These are phyloP conservation scores for Solanum rostratum DNA, from an alignment of 257 asterid genomes.

Conservation along the genomic window DNA sequence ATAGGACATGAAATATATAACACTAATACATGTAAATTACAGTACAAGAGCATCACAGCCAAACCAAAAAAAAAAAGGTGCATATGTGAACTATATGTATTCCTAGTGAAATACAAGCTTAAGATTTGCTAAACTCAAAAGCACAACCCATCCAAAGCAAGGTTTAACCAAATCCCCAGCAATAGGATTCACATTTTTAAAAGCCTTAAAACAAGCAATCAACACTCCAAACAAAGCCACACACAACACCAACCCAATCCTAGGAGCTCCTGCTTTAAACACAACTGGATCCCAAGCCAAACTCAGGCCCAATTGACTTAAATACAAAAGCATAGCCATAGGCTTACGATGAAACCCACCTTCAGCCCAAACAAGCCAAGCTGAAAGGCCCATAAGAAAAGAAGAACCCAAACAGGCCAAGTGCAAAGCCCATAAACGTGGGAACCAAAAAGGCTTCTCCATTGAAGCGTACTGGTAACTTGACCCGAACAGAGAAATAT, in stretches of 20 bases:
- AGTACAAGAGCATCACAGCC: background rate
- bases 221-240: constrained; percentile 47
- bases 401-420: constrained; percentile 44
- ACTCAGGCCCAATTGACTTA: constrained; percentile 42
- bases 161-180: constrained; percentile 72
- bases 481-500: constrained; percentile 56
- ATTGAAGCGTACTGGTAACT: constrained; percentile 37
- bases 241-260: constrained; percentile 54
- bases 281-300: constrained; percentile 83
- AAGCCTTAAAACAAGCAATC: constrained; percentile 39
- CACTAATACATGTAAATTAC: background rate
- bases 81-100: background rate
- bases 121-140: constrained; percentile 38
- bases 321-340: constrained; percentile 37
- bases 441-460: constrained; percentile 62
- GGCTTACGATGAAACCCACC: constrained; percentile 82
- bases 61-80: background rate
- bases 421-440: constrained; percentile 85
- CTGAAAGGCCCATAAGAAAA: constrained; percentile 56
- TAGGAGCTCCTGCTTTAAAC: constrained; percentile 42
- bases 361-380: constrained; percentile 94
- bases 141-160: constrained; percentile 54
- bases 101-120: constrained; percentile 36
- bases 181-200: constrained; percentile 50
- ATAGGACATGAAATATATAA: background rate